Evolutionary conservation across 768 basidiomycete genomes (phyloP).

Genomic region (Agaricus subrufescens): DNA sequence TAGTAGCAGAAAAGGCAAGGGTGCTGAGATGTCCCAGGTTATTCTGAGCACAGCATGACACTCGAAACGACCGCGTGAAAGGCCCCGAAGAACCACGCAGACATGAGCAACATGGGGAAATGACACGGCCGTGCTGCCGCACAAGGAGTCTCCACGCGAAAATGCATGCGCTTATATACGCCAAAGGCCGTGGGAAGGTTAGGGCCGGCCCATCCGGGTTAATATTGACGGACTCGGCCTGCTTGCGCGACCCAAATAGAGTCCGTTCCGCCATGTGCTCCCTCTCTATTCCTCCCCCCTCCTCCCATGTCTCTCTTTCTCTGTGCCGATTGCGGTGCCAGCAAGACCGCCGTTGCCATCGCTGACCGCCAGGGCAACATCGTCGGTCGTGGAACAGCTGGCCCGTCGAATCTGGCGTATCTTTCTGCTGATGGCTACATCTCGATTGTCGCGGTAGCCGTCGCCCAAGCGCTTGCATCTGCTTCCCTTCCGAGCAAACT

Average conservation of each 20-base stretch:
- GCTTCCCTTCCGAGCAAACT: slow-evolving; percentile 22
- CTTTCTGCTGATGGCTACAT: slow-evolving; percentile 62
- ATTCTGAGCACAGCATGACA: slow-evolving; percentile 82
- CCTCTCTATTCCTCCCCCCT: not conserved
- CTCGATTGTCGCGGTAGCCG: slow-evolving; percentile 43
- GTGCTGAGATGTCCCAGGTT: slow-evolving; percentile 78
- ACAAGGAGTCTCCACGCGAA: slow-evolving; percentile 37
- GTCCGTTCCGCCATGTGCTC: not conserved
- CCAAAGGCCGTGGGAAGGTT: slow-evolving; percentile 28
- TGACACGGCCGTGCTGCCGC: slow-evolving; percentile 77
- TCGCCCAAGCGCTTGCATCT: slow-evolving; percentile 47
- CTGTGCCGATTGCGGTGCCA: slow-evolving; percentile 86
- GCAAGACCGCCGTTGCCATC: slow-evolving; percentile 80
- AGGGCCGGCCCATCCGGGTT: slow-evolving; percentile 26
- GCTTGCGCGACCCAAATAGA: not conserved
- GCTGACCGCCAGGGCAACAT: slow-evolving; percentile 52
- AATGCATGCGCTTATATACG: slow-evolving; percentile 14
- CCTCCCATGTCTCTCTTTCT: slow-evolving; percentile 57
- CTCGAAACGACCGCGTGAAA: slow-evolving; percentile 73
- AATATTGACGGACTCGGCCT: not conserved
- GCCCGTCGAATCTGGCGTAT: slow-evolving; percentile 85
- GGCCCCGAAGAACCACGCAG: slow-evolving; percentile 34
- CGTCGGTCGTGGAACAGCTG: slow-evolving; percentile 62
- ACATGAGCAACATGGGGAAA: slow-evolving; percentile 91
- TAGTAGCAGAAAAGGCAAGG: slow-evolving; percentile 50